Evolutionary conservation across 225 moss, liverwort and hornwort genomes (phyloP).

Genomic region (Pseudisothecium myosuroides): DNA sequence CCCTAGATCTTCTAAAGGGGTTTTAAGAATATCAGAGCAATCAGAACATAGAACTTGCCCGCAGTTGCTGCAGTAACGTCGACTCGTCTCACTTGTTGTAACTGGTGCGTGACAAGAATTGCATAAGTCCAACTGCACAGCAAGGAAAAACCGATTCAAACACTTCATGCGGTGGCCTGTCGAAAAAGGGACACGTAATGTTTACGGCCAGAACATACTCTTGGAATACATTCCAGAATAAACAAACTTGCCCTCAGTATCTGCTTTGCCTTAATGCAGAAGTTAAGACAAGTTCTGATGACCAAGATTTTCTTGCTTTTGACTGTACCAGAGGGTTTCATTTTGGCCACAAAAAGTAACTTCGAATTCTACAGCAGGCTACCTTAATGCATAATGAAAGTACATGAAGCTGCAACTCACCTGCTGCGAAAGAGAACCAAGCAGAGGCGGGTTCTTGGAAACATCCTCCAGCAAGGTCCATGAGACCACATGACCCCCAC

Average conservation of each 20-base stretch:
- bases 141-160: neutral
- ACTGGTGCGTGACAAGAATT: constrained; percentile 45
- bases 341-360: neutral
- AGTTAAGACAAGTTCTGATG: neutral
- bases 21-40: constrained; percentile 44
- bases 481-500: constrained; percentile 75
- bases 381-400: neutral
- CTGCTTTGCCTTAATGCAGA: neutral
- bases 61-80: constrained; percentile 67
- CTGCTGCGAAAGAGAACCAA: constrained; percentile 32
- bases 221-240: neutral
- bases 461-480: constrained; percentile 86
- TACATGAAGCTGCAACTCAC: neutral
- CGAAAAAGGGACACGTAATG: neutral
- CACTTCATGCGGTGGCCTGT: neutral
- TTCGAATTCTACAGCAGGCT: neutral
- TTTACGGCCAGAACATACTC: neutral
- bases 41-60: constrained; percentile 61
- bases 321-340: neutral
- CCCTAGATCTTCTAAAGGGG: constrained; percentile 63
- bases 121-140: constrained; percentile 57
- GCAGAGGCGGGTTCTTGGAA: constrained; percentile 49
- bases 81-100: constrained; percentile 20
- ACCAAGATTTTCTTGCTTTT: neutral
- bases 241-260: neutral